Base-by-base conservation (phyloP, 1,284 basidiomycete species). In the Ganoderma lucidum region DNA sequence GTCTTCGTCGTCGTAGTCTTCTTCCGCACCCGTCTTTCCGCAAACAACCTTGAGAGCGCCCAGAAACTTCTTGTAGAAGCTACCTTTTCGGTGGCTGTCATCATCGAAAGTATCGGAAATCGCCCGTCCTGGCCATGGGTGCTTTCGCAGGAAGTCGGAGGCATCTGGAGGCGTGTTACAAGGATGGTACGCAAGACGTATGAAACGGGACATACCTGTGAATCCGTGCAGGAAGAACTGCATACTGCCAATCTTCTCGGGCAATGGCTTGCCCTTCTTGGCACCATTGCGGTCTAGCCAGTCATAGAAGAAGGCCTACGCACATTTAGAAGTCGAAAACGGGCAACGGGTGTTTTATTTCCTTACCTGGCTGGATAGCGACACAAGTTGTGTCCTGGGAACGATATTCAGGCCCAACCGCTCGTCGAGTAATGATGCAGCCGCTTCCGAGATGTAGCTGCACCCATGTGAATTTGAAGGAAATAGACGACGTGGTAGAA, bases 221-320 rank as follows among this genome's bases (percentile, higher is more conserved):
- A 88, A 97, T 17, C 96, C 96, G 71, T 93, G 88, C 75, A 97
- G 82, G 80, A 97, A 97, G 67, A 90, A 90, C 77, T 98, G 96
- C 87, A 96, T 92, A 75, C 93, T 95, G 1, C 96, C 96, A 55
- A 96, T 91, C 83, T 97, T 96, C 67, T 92, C 92, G 30, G 93
- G 94, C 23, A 96, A 80, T 3, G 86, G 85, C 74, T 94, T 94
- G 17, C 92, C 92, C 75, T 95, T 94, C 82, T 94, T 94, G 12
- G 86, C 87, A 1, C 88, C 91, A 77, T 83, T 93, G 72, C 92
- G 83, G 75, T 96, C 95, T 53, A 95, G 82, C 93, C 94, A 96
- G 78, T 95, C 93, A 75, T 96, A 96, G 80, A 93, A 96, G 81
- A 96, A 96, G 5, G 93, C 92, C 88, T 17, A 39, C 62, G 44